Percentiles rank a stretch among this genome's conserved stretches.
Evolutionary conservation across 495 filamentous ascomycete species (phyloP).

Genomic region (Monascus purpureus): DNA sequence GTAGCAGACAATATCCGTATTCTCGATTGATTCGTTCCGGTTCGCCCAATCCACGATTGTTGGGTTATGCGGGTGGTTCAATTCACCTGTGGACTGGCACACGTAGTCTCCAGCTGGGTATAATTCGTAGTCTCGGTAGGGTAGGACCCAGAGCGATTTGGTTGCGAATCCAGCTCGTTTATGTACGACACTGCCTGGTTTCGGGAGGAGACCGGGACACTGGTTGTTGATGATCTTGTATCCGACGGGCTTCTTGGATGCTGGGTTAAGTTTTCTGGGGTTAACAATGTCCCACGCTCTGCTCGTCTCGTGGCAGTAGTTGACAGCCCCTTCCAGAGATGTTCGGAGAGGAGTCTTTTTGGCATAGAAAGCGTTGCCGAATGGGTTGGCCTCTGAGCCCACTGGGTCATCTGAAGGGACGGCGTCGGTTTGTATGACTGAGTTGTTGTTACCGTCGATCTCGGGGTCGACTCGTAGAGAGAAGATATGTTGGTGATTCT

Average conservation of each 20-base stretch:
- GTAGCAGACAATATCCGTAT: conserved; percentile 42
- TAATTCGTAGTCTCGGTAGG: conserved; percentile 28
- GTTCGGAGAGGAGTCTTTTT: conserved; percentile 30
- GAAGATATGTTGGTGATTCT: conserved; percentile 42
- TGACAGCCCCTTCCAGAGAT: conserved; percentile 23
- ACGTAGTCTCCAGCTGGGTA: conserved; percentile 39
- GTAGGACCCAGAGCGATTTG: conserved; percentile 23
- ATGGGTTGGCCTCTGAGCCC: conserved; percentile 27
- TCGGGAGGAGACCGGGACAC: conserved; percentile 19
- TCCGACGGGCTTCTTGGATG: conserved; percentile 22
- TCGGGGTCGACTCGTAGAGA: conserved; percentile 39
- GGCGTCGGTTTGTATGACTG: conserved; percentile 34
- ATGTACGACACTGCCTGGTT: conserved; percentile 22
- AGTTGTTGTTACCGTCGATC: conserved; percentile 38
- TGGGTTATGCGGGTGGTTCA: conserved; percentile 21
- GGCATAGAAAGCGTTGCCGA: conserved; percentile 35
- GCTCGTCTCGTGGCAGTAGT: conserved; percentile 32
- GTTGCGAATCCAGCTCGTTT: conserved; percentile 25
- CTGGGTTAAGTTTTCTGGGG: conserved; percentile 24
- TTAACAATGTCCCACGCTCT: conserved; percentile 37
- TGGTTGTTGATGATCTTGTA: conserved; percentile 27
- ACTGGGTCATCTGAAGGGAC: conserved; percentile 20
- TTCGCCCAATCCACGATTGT: conserved; percentile 26
- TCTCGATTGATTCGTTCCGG: conserved; percentile 36
- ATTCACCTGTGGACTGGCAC: conserved; percentile 22